A percentile compares a stretch with the other conserved stretches of the same genome.
These are phyloP conservation scores for Plasmodium vinckei DNA, from an alignment of 169 alveolate species.

Conservation along the genomic window DNA sequence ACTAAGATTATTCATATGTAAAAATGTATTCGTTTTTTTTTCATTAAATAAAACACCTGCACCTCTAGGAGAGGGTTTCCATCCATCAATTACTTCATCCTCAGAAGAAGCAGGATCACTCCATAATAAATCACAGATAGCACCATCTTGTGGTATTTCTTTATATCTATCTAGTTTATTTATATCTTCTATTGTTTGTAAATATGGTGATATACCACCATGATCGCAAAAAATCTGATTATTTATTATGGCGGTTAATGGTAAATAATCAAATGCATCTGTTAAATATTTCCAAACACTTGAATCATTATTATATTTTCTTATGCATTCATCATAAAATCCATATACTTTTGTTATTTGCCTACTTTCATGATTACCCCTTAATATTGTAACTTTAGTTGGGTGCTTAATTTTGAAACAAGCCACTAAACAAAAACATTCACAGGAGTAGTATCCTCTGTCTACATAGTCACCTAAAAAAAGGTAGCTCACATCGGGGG, in stretches of 20 bases:
- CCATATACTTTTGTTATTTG: constrained; percentile 98
- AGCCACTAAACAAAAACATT: constrained; percentile 93
- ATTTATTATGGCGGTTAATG: constrained; percentile 97
- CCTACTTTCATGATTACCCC: constrained; percentile 98
- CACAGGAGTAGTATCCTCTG: constrained; percentile 97
- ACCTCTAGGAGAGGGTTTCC: constrained; percentile 98
- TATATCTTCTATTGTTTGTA: constrained; percentile 94
- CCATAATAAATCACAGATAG: constrained; percentile 99
- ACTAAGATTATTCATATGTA: constrained; percentile 93
- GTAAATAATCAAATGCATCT: constrained; percentile 96
- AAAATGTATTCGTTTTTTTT: constrained; percentile 93
- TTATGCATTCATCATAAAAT: constrained; percentile 97
- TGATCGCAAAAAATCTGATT: constrained; percentile 96
- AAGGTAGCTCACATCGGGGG: constrained; percentile 97
- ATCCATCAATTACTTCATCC: constrained; percentile 89
- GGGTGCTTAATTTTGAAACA: constrained; percentile 94
- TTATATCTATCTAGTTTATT: constrained; percentile 85
- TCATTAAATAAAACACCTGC: constrained; percentile 98
- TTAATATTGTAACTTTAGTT: constrained; percentile 89
- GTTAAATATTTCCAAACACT: constrained; percentile 97
- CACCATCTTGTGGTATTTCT: constrained; percentile 98
- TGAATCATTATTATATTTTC: constrained; percentile 95
- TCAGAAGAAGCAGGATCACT: constrained; percentile 96
- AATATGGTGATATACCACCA: constrained; percentile 98
- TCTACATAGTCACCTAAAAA: constrained; percentile 99